Percentiles rank a stretch among this genome's conserved stretches.
These are phyloP conservation scores for Populus hybrid DNA, from an alignment of 441 rosid species.

Conservation along the genomic window DNA sequence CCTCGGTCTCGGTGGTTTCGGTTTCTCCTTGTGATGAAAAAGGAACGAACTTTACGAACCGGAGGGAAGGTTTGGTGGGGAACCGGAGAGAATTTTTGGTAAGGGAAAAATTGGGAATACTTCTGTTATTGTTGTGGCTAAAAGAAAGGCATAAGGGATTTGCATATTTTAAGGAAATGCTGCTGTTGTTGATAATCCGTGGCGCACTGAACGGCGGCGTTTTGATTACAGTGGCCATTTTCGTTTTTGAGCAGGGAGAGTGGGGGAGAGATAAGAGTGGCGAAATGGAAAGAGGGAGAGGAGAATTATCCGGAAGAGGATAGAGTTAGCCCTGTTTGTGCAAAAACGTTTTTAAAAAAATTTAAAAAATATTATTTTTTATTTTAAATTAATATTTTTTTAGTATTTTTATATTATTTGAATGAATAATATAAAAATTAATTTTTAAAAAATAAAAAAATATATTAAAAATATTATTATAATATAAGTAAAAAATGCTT, in stretches of 20 bases:
- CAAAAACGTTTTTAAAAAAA: no score
- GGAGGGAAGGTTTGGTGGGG: constrained; percentile 28
- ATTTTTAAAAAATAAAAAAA: no score
- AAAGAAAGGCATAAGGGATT: constrained; percentile 39
- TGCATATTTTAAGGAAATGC: constrained; percentile 20
- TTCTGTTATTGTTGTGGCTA: constrained; percentile 27
- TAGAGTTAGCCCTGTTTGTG: background rate
- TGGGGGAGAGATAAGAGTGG: constrained; percentile 9
- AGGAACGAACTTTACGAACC: constrained; percentile 41
- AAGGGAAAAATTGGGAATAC: constrained; percentile 13
- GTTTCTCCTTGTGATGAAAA: constrained; percentile 65
- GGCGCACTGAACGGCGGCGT: constrained; percentile 48
- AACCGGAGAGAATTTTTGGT: constrained; percentile 27
- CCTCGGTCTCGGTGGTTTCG: constrained; percentile 48
- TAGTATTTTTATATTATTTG: no score
- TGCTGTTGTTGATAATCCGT: constrained; percentile 11
- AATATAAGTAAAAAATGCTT: no score
- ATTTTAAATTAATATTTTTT: no score
- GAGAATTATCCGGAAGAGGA: background rate
- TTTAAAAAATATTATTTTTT: no score
- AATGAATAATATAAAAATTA: no score
- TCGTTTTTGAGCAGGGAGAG: constrained; percentile 33
- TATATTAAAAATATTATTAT: no score
- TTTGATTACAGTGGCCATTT: constrained; percentile 68
- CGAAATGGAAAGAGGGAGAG: background rate